phyloP scores from a whole-genome alignment of 495 filamentous ascomycete genomes.

The Aspergillus funiculosus region DNA sequence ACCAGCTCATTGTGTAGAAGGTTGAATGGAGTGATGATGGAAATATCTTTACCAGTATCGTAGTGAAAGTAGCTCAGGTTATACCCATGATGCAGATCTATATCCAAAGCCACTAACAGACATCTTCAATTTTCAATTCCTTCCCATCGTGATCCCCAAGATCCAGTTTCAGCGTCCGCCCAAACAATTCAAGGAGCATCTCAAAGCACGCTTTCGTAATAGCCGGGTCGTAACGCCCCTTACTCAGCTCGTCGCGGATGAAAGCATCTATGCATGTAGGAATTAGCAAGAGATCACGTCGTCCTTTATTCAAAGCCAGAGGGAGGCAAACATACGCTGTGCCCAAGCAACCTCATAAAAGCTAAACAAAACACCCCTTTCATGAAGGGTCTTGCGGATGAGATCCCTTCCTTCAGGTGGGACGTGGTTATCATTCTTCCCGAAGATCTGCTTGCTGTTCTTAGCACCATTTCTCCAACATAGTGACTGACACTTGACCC shows the following conservation, averaged over 20 bases:
- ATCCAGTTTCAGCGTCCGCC: constrained; percentile 68
- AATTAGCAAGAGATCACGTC: neutral
- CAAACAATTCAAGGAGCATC: constrained; percentile 83
- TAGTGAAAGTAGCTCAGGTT: too few relatives aligned
- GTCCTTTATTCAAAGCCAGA: too few relatives aligned
- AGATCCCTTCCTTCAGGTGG: constrained; percentile 79
- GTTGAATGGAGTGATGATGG: too few relatives aligned
- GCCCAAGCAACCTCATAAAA: constrained; percentile 90
- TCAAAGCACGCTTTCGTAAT: constrained; percentile 87
- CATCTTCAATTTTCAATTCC: constrained; percentile 50
- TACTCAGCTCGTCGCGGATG: constrained; percentile 91
- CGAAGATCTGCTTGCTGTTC: constrained; percentile 55
- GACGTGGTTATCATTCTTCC: constrained; percentile 85
- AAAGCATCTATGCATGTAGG: constrained; percentile 58
- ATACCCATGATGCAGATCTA: too few relatives aligned
- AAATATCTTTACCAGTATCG: too few relatives aligned
- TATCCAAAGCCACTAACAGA: too few relatives aligned
- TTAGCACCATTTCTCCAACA: neutral
- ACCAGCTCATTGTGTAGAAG: too few relatives aligned
- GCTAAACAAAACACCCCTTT: constrained; percentile 65
- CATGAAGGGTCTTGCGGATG: constrained; percentile 77
- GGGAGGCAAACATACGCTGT: constrained; percentile 55
- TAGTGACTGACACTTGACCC: neutral
- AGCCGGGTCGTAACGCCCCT: constrained; percentile 86
- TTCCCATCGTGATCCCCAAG: constrained; percentile 55